Evolutionary conservation across 805 yeast species (phyloP).

Genomic region (Teunomyces cretensis): DNA sequence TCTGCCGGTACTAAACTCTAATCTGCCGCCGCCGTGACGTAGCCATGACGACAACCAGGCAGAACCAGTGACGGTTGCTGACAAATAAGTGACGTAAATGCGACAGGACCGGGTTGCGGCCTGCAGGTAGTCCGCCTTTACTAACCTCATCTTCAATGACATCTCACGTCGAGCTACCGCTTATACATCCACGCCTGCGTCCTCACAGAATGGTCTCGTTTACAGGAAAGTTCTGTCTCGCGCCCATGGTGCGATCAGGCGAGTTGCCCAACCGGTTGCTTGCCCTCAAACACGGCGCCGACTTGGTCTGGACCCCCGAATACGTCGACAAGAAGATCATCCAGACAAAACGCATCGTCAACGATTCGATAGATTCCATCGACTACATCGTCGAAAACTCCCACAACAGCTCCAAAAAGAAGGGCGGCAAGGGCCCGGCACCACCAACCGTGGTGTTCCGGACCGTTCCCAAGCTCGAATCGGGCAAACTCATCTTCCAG

Average conservation of each 20-base stretch:
- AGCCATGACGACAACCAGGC: not conserved
- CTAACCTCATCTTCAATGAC: too few relatives aligned
- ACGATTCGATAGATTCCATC: constrained; percentile 55
- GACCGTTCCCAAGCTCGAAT: constrained; percentile 63
- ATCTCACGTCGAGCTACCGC: too few relatives aligned
- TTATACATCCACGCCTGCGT: too few relatives aligned
- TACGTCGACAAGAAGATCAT: constrained; percentile 83
- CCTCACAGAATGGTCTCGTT: constrained; percentile 54
- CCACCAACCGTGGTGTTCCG: constrained; percentile 64
- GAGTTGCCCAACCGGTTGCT: constrained; percentile 87
- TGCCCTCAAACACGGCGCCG: constrained; percentile 84
- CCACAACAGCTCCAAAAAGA: constrained; percentile 33
- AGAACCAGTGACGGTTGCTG: not conserved
- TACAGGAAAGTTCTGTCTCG: constrained; percentile 77
- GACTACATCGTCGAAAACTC: constrained; percentile 48
- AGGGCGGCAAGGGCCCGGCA: constrained; percentile 36
- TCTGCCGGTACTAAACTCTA: not conserved
- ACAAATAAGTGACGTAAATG: not conserved
- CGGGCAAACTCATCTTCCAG: constrained; percentile 76
- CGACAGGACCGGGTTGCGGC: too few relatives aligned
- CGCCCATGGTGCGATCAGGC: constrained; percentile 97
- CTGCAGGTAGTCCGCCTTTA: too few relatives aligned
- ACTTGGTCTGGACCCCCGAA: constrained; percentile 93
- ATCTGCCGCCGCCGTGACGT: not conserved
- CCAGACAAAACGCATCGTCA: constrained; percentile 63